These are phyloP conservation scores for Bisporella sp. DNA, from an alignment of 2,329 filamentous ascomycete genomes.

Conservation along the genomic window DNA sequence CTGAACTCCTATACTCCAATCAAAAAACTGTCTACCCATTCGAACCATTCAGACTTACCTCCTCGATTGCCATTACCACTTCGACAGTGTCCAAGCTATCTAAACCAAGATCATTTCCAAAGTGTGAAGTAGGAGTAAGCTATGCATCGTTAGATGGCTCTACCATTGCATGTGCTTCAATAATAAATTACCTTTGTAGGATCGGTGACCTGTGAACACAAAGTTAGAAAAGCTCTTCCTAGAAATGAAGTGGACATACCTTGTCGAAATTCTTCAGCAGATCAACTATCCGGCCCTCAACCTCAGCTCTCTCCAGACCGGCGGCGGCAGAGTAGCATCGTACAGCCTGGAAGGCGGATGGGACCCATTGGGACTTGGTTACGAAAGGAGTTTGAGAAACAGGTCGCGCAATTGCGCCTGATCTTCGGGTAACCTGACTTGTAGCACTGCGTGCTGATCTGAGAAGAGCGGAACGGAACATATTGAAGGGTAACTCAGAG, in stretches of 20 bases:
- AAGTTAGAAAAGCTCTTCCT: no score
- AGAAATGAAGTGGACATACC: conserved; percentile 43
- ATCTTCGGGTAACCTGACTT: conserved; percentile 42
- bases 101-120: conserved; percentile 92
- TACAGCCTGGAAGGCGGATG: conserved; percentile 59
- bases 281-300: conserved; percentile 87
- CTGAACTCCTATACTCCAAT: conserved; percentile 47
- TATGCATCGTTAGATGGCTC: conserved; percentile 32
- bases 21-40: conserved; percentile 12
- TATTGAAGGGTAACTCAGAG: conserved; percentile 38
- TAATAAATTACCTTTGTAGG: conserved; percentile 46
- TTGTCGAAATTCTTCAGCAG: conserved; percentile 97
- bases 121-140: conserved; percentile 82
- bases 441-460: conserved; percentile 57
- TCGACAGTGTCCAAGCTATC: conserved; percentile 98
- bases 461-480: conserved; percentile 87
- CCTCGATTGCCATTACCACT: conserved; percentile 99
- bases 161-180: not conserved
- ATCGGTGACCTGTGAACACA: conserved; percentile 54
- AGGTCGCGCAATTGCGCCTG: conserved; percentile 50
- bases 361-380: conserved; percentile 55
- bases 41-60: conserved; percentile 46
- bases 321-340: conserved; percentile 82
- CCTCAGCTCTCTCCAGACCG: conserved; percentile 73
- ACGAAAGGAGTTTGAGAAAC: conserved; percentile 52